A percentile compares a stretch with the other conserved stretches of the same genome.
Evolutionary conservation across 2,329 filamentous ascomycete genomes (phyloP).

Genomic region (Xylaria multiplex): DNA sequence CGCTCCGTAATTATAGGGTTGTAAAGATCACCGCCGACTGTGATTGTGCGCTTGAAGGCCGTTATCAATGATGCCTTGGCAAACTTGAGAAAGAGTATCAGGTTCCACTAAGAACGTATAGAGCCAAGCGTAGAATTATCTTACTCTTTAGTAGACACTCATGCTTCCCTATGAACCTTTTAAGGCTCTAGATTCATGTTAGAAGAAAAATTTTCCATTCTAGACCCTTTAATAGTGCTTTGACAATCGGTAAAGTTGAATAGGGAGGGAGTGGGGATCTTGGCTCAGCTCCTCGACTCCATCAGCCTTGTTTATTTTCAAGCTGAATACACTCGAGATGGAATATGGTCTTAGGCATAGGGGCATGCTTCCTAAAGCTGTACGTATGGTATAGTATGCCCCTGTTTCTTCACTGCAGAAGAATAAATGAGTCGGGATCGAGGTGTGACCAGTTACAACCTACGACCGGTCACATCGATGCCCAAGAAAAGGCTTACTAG

Average conservation of each 20-base stretch:
- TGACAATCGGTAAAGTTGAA: neutral
- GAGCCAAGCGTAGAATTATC: neutral
- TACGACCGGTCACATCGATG: neutral
- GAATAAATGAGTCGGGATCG: neutral
- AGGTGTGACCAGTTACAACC: neutral
- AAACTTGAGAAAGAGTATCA: too few relatives aligned
- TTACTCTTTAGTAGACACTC: neutral
- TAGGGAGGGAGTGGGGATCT: neutral
- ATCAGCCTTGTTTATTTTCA: conserved; percentile 5
- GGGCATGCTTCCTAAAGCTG: too few relatives aligned
- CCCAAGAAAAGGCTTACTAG: neutral
- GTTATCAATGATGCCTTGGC: neutral
- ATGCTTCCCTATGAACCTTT: neutral
- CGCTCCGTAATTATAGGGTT: too few relatives aligned
- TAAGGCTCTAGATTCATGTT: neutral
- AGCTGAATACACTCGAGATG: neutral
- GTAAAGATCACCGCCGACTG: neutral
- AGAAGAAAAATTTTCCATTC: neutral
- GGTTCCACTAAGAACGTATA: too few relatives aligned
- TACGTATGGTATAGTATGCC: too few relatives aligned
- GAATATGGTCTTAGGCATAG: neutral
- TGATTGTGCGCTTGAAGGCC: neutral
- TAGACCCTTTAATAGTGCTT: neutral
- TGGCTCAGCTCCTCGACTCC: neutral
- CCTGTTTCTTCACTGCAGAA: neutral